Percentiles rank a stretch among this genome's conserved stretches.
Evolutionary conservation across 2,329 filamentous ascomycete species (phyloP).

Genomic region (Knoxdaviesia capensis): DNA sequence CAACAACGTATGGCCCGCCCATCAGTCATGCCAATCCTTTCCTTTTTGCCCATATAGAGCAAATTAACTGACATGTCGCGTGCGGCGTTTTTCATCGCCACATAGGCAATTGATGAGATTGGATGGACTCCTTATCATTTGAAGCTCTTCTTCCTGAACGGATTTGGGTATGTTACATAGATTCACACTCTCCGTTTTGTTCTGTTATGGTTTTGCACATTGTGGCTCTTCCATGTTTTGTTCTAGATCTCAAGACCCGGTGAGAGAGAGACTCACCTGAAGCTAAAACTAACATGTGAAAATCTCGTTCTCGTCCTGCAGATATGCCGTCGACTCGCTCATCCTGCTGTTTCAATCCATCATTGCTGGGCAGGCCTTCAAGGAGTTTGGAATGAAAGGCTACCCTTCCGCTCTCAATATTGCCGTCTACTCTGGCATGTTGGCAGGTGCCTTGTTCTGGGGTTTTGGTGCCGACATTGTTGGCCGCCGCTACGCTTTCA

Average conservation of each 20-base stretch:
- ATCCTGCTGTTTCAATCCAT: conserved; percentile 38
- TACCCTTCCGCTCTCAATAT: conserved; percentile 39
- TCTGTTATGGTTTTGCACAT: too few relatives aligned
- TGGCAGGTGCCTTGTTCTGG: conserved; percentile 44
- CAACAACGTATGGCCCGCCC: conserved; percentile 32
- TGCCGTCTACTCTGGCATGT: conserved; percentile 36
- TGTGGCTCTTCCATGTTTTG: too few relatives aligned
- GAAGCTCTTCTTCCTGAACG: conserved; percentile 41
- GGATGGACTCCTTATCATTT: conserved; percentile 38
- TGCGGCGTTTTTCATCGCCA: not conserved
- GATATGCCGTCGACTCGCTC: conserved; percentile 26
- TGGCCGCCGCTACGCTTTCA: conserved; percentile 48
- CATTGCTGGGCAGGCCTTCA: conserved; percentile 34
- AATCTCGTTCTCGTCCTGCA: conserved; percentile 6
- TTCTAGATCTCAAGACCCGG: too few relatives aligned
- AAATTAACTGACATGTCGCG: not conserved
- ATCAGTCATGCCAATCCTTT: too few relatives aligned
- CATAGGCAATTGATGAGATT: conserved; percentile 33
- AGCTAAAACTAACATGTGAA: conserved; percentile 6
- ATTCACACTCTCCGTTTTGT: too few relatives aligned
- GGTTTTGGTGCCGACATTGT: conserved; percentile 47
- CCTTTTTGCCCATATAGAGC: not conserved
- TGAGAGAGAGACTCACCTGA: not conserved
- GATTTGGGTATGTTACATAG: conserved; percentile 24
- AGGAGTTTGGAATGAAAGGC: conserved; percentile 34